Base-by-base conservation (phyloP, 495 filamentous ascomycete genomes). In the Penicillium diatomitis region DNA sequence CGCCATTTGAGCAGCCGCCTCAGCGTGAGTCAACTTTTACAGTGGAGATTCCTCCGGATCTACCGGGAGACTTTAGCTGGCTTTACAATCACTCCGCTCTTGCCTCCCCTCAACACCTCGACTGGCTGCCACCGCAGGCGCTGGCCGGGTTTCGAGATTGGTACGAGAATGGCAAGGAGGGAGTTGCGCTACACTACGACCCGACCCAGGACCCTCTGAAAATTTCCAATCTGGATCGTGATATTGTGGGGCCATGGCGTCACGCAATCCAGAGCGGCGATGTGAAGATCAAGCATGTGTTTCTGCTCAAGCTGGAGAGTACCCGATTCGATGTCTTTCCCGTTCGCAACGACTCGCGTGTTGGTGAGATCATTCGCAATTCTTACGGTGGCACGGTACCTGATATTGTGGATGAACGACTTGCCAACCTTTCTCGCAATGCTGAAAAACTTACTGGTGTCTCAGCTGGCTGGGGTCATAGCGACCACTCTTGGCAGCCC, bases 271-370 rank as follows among this genome's bases (percentile, higher is more conserved):
- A 56, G 10, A 51, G 55, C 20, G 55, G 58, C 3, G 51, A 56
- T 27, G 53, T 64, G n/a, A 52, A 49, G 3, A 63, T 72, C 37
- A 60, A 61, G 32, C 69, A 74, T 43, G 55, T 74, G 39, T 57
- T 72, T 32, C 35, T 74, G 5, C 48, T 74, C 42, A 64, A 69
- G 42, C 50, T 74, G 36, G 70, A 74, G 57, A 70, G 67, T 33
- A 71, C 70, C 8, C 60, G 70, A 30, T 65, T 62, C 41, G 70
- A 74, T 52, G 60, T 71, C 11, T 74, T 74, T 50, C 70, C 70
- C 1, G 44, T 72, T 7, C 60, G 63, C 35, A 70, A 70, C 20
- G 61, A 66, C 9, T 64, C 60, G 6, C 47, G 49, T 9, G 27
- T 57, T 9, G 50, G 57, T 29, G 49, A 48, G 27, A 56, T 33